Conservation (phyloP, 345 rosid species). For the Raphanus sativus region DNA sequence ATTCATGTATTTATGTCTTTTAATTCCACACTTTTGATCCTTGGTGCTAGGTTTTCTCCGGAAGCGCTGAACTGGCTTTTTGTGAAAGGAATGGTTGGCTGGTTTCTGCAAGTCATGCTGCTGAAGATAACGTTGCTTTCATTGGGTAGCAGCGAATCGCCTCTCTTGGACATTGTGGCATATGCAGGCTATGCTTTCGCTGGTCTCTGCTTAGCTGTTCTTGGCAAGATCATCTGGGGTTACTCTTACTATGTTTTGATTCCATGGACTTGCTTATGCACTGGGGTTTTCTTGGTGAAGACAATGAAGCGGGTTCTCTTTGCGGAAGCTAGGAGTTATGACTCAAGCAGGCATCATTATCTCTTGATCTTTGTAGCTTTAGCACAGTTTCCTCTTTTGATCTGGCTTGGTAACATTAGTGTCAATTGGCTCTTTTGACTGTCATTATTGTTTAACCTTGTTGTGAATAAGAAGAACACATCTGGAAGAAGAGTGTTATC, state of each 20-base stretch:
- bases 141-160: conserved; percentile 88
- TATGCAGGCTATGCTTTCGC: conserved; percentile 86
- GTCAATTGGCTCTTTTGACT: conserved; percentile 79
- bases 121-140: conserved; percentile 79
- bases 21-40: neutral
- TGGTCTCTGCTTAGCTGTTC: conserved; percentile 69
- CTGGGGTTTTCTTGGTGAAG: conserved; percentile 89
- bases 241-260: conserved; percentile 76
- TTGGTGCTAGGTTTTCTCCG: conserved; percentile 65
- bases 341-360: conserved; percentile 88
- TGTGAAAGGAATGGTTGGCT: conserved; percentile 83
- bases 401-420: conserved; percentile 91
- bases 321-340: conserved; percentile 81
- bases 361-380: conserved; percentile 80
- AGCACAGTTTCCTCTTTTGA: conserved; percentile 83
- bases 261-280: conserved; percentile 82
- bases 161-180: conserved; percentile 83
- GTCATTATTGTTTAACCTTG: conserved; percentile 6
- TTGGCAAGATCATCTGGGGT: conserved; percentile 66
- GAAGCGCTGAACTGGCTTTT: conserved; percentile 90
- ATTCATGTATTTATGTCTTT: neutral
- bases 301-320: conserved; percentile 93
- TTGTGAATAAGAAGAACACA: conserved; percentile 30
- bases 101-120: conserved; percentile 79
- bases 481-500: conserved; percentile 17